Percentiles rank a stretch among this genome's conserved stretches.
phyloP scores from a whole-genome alignment of 345 rosid species.

The Syzygium grande region DNA sequence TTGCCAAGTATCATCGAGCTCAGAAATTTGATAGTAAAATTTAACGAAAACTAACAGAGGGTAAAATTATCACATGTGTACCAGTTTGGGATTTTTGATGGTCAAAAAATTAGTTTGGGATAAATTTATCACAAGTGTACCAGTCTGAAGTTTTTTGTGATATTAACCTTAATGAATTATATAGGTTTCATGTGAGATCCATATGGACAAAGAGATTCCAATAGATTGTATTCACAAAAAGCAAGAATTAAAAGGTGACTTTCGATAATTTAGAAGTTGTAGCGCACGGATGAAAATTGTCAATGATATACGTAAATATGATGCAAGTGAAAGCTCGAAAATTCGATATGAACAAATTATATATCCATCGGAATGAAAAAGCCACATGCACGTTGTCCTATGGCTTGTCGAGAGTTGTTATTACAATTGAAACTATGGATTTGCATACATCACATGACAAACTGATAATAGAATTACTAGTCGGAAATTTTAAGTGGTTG shows the following conservation, averaged over 20 bases:
- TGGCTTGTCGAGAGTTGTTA: neutral
- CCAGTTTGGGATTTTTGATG: too few relatives aligned
- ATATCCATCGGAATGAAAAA: neutral
- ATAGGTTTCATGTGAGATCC: neutral
- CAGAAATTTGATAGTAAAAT: too few relatives aligned
- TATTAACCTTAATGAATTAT: neutral
- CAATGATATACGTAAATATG: fast-evolving
- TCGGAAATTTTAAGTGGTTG: too few relatives aligned
- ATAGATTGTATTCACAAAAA: too few relatives aligned
- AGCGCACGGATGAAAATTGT: neutral
- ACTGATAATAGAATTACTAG: too few relatives aligned
- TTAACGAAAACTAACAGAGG: too few relatives aligned
- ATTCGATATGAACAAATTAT: neutral
- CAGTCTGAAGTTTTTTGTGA: too few relatives aligned
- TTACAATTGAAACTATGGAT: neutral
- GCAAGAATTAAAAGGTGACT: fast-evolving
- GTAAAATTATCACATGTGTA: too few relatives aligned
- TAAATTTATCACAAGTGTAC: too few relatives aligned
- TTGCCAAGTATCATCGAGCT: too few relatives aligned
- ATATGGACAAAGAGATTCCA: neutral
- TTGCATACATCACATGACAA: too few relatives aligned
- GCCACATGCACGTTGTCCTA: neutral
- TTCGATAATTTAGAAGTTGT: neutral
- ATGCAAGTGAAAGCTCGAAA: neutral
- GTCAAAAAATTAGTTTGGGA: too few relatives aligned